phyloP scores from a whole-genome alignment of 2,329 filamentous ascomycete species.

The Microsporum ferrugineum region DNA sequence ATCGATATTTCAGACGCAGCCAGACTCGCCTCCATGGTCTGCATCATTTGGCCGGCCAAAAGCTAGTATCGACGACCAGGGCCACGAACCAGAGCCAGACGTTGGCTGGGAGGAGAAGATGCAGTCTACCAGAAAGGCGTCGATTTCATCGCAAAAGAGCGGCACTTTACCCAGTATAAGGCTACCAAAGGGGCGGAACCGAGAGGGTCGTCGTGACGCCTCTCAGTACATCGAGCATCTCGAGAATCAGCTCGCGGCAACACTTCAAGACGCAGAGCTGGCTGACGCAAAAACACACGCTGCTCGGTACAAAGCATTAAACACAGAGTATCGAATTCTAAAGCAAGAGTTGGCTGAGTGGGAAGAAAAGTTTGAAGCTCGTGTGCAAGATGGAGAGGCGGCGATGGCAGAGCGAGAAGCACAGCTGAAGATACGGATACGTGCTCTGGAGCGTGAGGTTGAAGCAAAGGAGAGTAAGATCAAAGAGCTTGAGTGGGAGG shows the following conservation, averaged over 20 bases:
- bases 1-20: slow-evolving; percentile 15
- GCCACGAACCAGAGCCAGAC: slow-evolving; percentile 1
- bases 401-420: slow-evolving; percentile 21
- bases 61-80: slow-evolving; percentile 1
- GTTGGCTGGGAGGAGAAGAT: neutral
- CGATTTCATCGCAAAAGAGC: slow-evolving; percentile 12
- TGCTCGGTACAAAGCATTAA: slow-evolving; percentile 27
- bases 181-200: neutral
- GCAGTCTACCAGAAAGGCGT: neutral
- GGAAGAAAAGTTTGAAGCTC: slow-evolving; percentile 25
- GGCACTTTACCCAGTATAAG: slow-evolving; percentile 6
- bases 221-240: slow-evolving; percentile 41
- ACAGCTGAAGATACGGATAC: slow-evolving; percentile 22
- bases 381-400: slow-evolving; percentile 23
- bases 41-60: neutral
- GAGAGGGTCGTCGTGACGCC: slow-evolving; percentile 27
- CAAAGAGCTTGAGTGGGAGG: slow-evolving; percentile 24
- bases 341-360: slow-evolving; percentile 23
- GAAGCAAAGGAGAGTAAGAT: slow-evolving; percentile 23
- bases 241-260: slow-evolving; percentile 35
- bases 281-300: slow-evolving; percentile 32
- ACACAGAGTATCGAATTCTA: slow-evolving; percentile 23
- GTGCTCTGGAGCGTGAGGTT: slow-evolving; percentile 23
- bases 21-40: slow-evolving; percentile 6
- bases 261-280: slow-evolving; percentile 30